These are phyloP conservation scores for Rhododendron williamsianum DNA, from an alignment of 148 eudicot species.

Conservation along the genomic window DNA sequence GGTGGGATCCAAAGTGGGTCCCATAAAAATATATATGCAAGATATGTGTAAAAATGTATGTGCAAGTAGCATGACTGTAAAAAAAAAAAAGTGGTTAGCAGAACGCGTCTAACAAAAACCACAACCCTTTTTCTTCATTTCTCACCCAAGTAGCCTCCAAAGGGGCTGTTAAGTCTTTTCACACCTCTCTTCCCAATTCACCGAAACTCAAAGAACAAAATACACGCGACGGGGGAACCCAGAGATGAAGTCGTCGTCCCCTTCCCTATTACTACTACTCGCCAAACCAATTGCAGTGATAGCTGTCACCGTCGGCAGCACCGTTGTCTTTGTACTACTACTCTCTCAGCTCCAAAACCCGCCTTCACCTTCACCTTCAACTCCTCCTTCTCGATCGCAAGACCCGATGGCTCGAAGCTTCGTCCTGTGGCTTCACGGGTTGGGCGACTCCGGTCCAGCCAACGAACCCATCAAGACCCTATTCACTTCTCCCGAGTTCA, in stretches of 20 bases:
- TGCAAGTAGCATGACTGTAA: too few species aligned
- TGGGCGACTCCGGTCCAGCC: constrained; percentile 95
- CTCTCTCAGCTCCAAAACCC: constrained; percentile 19
- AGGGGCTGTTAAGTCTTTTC: not conserved
- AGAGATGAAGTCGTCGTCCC: not conserved
- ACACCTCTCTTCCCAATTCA: not conserved
- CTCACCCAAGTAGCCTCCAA: too few species aligned
- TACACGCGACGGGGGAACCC: not conserved
- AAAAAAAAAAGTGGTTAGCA: too few species aligned
- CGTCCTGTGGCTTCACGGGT: constrained; percentile 86
- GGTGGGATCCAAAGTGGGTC: too few species aligned
- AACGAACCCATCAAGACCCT: constrained; percentile 78
- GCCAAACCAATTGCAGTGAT: constrained; percentile 35
- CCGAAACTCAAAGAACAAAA: not conserved
- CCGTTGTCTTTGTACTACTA: constrained; percentile 35
- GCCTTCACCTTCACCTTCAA: not conserved
- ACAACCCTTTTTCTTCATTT: too few species aligned
- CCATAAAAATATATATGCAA: too few species aligned
- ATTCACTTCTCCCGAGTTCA: constrained; percentile 72
- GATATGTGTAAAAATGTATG: too few species aligned
- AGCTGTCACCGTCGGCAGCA: constrained; percentile 30
- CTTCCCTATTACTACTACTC: not conserved
- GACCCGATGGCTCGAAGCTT: constrained; percentile 56
- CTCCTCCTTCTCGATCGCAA: constrained; percentile 4
- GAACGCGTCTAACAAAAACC: too few species aligned